Evolutionary conservation across 2,329 filamentous ascomycete species (phyloP).

Genomic region (Cercospora citrullina): DNA sequence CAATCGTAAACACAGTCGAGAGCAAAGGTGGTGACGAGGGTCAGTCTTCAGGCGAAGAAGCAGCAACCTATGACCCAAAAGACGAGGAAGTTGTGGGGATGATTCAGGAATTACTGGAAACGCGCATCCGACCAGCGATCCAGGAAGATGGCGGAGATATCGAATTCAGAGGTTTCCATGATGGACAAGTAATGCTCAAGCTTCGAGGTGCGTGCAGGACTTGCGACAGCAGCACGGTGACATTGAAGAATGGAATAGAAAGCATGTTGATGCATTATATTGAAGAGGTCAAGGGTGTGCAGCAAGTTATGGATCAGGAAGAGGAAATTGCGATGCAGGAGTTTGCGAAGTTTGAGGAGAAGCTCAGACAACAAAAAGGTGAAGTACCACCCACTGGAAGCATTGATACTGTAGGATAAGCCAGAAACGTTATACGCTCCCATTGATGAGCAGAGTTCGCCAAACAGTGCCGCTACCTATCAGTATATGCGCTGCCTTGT

Average conservation of each 20-base stretch:
- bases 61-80: constrained; percentile 79
- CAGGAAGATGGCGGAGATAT: constrained; percentile 98
- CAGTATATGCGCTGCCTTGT: constrained; percentile 26
- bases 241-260: constrained; percentile 96
- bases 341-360: constrained; percentile 95
- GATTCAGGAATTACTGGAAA: constrained; percentile 98
- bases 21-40: constrained; percentile 55
- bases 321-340: constrained; percentile 84
- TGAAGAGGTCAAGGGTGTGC: constrained; percentile 90
- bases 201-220: constrained; percentile 90
- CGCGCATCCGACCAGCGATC: constrained; percentile 88
- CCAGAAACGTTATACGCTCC: neutral
- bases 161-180: constrained; percentile 85
- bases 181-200: constrained; percentile 71
- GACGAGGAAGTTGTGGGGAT: constrained; percentile 94
- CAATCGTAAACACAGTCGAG: constrained; percentile 72
- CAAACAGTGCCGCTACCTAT: constrained; percentile 9
- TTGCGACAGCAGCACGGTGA: constrained; percentile 95
- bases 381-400: constrained; percentile 54
- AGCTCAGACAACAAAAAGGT: constrained; percentile 62
- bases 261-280: constrained; percentile 91
- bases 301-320: constrained; percentile 87
- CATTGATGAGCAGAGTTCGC: neutral
- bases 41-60: constrained; percentile 60
- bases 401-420: constrained; percentile 49